Evolutionary conservation across 2,329 filamentous ascomycete genomes (phyloP).

Genomic region (Atkinsonella texensis): DNA sequence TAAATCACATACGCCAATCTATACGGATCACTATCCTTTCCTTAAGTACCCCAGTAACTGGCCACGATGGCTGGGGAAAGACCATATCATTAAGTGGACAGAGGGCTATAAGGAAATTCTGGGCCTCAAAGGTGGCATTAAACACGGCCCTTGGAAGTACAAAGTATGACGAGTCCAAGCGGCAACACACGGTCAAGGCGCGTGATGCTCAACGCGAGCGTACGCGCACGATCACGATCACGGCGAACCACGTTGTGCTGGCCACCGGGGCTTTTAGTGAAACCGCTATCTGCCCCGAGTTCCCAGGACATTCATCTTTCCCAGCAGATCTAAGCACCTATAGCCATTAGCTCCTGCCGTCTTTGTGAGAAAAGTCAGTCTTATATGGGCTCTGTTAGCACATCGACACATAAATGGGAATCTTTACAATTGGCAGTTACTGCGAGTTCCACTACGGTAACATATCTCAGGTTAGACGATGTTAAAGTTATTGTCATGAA

Average conservation of each 20-base stretch:
- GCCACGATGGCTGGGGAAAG: background rate
- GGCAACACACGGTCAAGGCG: background rate
- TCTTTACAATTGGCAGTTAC: too few species aligned
- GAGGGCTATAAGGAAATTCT: background rate
- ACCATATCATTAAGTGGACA: background rate
- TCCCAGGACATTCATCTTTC: slow-evolving; percentile 10
- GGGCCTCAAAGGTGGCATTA: background rate
- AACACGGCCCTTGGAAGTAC: background rate
- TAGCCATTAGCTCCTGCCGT: too few species aligned
- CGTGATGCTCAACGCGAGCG: background rate
- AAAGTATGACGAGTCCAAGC: background rate
- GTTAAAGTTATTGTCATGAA: too few species aligned
- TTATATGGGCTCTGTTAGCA: too few species aligned
- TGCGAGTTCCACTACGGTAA: too few species aligned
- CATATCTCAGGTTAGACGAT: too few species aligned
- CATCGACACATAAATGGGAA: too few species aligned
- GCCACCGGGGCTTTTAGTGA: background rate
- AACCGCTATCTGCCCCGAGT: background rate
- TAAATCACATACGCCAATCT: background rate
- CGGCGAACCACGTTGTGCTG: background rate
- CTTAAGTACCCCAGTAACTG: background rate
- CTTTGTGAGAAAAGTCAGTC: too few species aligned
- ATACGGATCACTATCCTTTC: background rate
- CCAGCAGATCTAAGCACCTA: too few species aligned
- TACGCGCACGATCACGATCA: too few species aligned